These are phyloP conservation scores for Hypoxylon sp. DNA, from an alignment of 2,329 filamentous ascomycete species.

Conservation along the genomic window DNA sequence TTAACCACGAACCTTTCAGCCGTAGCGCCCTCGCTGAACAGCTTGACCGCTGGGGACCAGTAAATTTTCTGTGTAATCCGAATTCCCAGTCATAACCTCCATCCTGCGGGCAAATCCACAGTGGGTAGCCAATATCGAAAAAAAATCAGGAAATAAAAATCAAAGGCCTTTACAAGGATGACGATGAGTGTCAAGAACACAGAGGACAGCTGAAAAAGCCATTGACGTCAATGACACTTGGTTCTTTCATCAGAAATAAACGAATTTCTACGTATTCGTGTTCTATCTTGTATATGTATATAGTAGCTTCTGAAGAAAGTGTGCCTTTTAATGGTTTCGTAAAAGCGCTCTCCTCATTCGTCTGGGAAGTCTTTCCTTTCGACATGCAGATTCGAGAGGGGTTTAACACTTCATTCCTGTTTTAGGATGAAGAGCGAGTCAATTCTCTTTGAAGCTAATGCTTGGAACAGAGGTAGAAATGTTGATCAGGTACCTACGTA, in stretches of 20 bases:
- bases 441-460: not conserved
- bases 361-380: not conserved
- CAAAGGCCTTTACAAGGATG: conserved; percentile 30
- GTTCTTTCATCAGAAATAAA: conserved; percentile 16
- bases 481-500: not conserved
- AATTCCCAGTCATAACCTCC: conserved; percentile 19
- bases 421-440: conserved; percentile 2
- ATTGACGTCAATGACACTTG: conserved; percentile 44
- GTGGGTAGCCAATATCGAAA: conserved; percentile 35
- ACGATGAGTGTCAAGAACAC: conserved; percentile 24
- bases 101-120: conserved; percentile 33
- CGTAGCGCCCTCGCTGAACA: conserved; percentile 18
- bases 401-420: not conserved
- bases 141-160: conserved; percentile 39
- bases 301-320: conserved; percentile 1
- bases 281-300: conserved; percentile 9
- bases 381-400: not conserved
- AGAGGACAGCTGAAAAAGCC: conserved; percentile 32
- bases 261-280: conserved; percentile 23
- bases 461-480: not conserved
- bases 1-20: conserved; percentile 39
- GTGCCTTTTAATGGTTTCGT: conserved; percentile 21
- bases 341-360: conserved; percentile 14
- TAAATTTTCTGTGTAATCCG: conserved; percentile 11
- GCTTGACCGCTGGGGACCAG: conserved; percentile 16